Conservation (phyloP, 257 asterid species). For the Ilex asprella region DNA sequence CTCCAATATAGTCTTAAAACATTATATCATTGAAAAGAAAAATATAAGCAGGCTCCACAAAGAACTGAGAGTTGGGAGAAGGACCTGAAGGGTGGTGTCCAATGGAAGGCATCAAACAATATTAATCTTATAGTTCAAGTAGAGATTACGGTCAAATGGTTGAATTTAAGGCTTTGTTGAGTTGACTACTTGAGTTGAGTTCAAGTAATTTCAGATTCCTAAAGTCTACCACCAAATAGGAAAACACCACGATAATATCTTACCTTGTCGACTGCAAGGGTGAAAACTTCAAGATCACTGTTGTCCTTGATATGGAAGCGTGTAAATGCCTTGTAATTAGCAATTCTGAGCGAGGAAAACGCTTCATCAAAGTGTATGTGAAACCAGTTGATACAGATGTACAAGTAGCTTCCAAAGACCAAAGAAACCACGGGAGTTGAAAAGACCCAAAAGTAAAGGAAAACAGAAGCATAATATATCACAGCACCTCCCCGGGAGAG, state of each 20-base stretch:
- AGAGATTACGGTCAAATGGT: no score
- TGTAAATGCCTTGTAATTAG: slow-evolving; percentile 90
- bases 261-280: slow-evolving; percentile 95
- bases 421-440: slow-evolving; percentile 91
- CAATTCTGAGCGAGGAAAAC: slow-evolving; percentile 92
- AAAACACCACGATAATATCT: neutral
- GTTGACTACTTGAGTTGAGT: no score
- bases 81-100: no score
- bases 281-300: slow-evolving; percentile 87
- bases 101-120: no score
- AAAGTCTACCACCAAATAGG: neutral
- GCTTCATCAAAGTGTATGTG: slow-evolving; percentile 63
- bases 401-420: slow-evolving; percentile 93
- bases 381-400: slow-evolving; percentile 90
- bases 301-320: slow-evolving; percentile 62
- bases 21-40: no score
- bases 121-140: no score
- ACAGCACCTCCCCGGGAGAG: slow-evolving; percentile 72
- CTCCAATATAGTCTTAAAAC: no score
- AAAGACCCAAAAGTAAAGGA: slow-evolving; percentile 95
- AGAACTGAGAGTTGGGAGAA: no score
- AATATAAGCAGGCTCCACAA: no score
- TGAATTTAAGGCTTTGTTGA: no score
- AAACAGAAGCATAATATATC: slow-evolving; percentile 86
- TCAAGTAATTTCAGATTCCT: no score